Percentiles rank a stretch among this genome's conserved stretches.
phyloP scores from a whole-genome alignment of 169 alveolate genomes.

The Miamiensis avidus region DNA sequence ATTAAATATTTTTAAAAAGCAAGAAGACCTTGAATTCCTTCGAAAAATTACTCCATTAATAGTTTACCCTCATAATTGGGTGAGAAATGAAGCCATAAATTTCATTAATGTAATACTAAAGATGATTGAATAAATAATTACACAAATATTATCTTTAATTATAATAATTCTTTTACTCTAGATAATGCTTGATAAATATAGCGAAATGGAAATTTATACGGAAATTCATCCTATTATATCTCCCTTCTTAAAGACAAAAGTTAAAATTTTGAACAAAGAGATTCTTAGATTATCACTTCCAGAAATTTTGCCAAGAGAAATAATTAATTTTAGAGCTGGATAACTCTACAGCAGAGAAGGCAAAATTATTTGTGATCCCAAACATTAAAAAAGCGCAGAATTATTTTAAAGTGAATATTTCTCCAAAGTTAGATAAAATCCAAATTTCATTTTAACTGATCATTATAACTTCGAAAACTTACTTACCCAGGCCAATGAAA shows the following conservation, averaged over 20 bases:
- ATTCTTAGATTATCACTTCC: slow-evolving; percentile 6
- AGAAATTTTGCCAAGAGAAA: neutral
- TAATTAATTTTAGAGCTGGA: neutral
- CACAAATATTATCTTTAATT: no score
- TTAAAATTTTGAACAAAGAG: neutral
- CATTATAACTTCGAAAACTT: no score
- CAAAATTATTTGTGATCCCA: no score
- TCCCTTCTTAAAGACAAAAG: slow-evolving; percentile 4
- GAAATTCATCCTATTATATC: slow-evolving; percentile 8
- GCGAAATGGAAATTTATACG: neutral
- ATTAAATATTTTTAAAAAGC: neutral
- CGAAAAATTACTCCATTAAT: neutral
- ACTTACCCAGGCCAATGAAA: no score
- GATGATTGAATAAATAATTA: no score
- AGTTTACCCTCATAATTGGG: slow-evolving; percentile 22
- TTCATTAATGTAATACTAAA: neutral
- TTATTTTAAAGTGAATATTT: no score
- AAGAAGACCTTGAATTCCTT: neutral
- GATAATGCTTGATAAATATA: neutral
- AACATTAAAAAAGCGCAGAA: no score
- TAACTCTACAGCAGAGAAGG: no score
- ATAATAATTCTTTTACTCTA: no score
- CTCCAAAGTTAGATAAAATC: no score
- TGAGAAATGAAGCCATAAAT: slow-evolving; percentile 3
- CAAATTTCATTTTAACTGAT: no score